Evolutionary conservation across 306 rosid species (phyloP).

Genomic region (Medicago ruthenica): DNA sequence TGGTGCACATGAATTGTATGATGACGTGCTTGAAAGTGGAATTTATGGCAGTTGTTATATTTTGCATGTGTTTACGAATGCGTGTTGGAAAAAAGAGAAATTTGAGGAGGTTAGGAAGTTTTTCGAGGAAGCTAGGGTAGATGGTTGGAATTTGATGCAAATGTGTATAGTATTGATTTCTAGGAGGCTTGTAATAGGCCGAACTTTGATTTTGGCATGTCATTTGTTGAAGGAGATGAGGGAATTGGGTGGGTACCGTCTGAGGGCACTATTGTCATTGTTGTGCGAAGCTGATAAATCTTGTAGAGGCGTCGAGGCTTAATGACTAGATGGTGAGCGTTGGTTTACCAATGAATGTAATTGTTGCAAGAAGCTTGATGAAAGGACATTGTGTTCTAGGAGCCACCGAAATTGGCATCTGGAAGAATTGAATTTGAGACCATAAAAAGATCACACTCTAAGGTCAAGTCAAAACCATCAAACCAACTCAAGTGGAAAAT

Average conservation of each 20-base stretch:
- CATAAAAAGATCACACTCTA: too few species aligned
- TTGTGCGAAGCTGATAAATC: slow-evolving; percentile 68
- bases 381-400: slow-evolving; percentile 66
- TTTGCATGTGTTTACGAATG: slow-evolving; percentile 56
- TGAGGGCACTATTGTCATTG: slow-evolving; percentile 51
- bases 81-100: slow-evolving; percentile 56
- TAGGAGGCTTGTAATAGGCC: slow-evolving; percentile 57
- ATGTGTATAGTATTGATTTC: slow-evolving; percentile 54
- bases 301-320: slow-evolving; percentile 59
- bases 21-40: slow-evolving; percentile 55
- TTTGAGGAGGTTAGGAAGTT: slow-evolving; percentile 56
- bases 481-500: slow-evolving; percentile 33
- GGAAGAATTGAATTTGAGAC: too few species aligned
- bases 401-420: slow-evolving; percentile 39
- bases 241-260: slow-evolving; percentile 67
- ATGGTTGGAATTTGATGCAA: slow-evolving; percentile 60
- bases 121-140: slow-evolving; percentile 51
- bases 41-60: slow-evolving; percentile 58
- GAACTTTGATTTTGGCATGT: slow-evolving; percentile 47
- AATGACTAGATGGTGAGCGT: slow-evolving; percentile 74
- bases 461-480: too few species aligned
- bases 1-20: slow-evolving; percentile 51
- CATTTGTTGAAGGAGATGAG: slow-evolving; percentile 67
- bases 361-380: slow-evolving; percentile 66
- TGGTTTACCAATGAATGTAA: slow-evolving; percentile 52